Conservation (phyloP, 164 flowering plant genomes). For the Nelumbo lutea region DNA sequence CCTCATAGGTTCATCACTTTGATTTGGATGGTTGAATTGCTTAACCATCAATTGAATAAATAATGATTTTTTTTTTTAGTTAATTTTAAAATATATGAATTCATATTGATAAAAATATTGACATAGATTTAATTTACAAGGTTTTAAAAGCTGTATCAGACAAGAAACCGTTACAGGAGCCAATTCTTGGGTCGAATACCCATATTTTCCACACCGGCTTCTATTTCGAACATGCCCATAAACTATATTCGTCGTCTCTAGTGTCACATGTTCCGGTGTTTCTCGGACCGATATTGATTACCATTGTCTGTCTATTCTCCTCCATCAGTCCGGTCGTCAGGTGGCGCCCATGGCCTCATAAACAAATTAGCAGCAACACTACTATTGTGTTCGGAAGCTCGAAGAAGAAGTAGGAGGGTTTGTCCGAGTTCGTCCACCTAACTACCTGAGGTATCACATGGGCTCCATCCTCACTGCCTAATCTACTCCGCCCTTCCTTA, state of each 20-base stretch:
- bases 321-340: background rate
- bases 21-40: too few species aligned
- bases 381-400: background rate
- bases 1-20: too few species aligned
- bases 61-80: too few species aligned
- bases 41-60: too few species aligned
- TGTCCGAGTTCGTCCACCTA: background rate
- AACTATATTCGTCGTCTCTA: background rate
- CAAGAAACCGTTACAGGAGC: too few species aligned
- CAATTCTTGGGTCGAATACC: too few species aligned
- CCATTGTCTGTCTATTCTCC: background rate
- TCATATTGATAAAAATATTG: too few species aligned
- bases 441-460: background rate
- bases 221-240: conserved; percentile 9
- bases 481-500: conserved; percentile 59
- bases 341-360: background rate
- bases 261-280: background rate
- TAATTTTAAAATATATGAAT: too few species aligned
- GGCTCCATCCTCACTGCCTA: conserved; percentile 58
- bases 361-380: background rate
- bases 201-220: background rate
- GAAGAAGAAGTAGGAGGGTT: conserved; percentile 1
- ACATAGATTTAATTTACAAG: too few species aligned
- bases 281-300: background rate
- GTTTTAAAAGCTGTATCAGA: too few species aligned